These are phyloP conservation scores for Mortierella sp. DNA, from an alignment of 371 early-diverging fungal genomes.

Conservation along the genomic window DNA sequence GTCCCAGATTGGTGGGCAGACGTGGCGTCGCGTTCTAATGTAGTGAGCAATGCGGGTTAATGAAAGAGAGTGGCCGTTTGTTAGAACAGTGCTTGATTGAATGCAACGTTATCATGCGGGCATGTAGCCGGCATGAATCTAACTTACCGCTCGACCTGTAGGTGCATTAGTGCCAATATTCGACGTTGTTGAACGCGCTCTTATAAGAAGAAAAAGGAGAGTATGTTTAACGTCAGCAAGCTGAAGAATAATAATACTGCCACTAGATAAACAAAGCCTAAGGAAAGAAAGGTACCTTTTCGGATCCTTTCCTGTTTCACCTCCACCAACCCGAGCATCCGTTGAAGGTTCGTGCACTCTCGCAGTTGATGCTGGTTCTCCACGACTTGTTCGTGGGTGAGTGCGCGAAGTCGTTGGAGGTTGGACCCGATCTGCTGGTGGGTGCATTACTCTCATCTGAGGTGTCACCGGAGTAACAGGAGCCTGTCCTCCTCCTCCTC, in stretches of 20 bases:
- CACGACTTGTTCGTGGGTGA: neutral
- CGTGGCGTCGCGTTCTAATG: slow-evolving; percentile 13
- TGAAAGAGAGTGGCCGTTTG: neutral
- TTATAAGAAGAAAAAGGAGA: neutral
- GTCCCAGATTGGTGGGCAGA: slow-evolving; percentile 20
- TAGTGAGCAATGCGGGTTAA: neutral
- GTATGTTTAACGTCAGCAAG: neutral
- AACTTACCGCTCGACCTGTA: slow-evolving; percentile 20
- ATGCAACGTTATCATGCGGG: neutral
- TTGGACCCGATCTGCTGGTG: neutral
- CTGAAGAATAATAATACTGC: neutral
- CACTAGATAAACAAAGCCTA: neutral
- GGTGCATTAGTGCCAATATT: slow-evolving; percentile 4
- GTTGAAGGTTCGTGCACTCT: neutral
- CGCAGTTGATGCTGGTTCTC: neutral
- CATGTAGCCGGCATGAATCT: neutral
- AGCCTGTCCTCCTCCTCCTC: neutral
- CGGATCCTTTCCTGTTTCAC: neutral
- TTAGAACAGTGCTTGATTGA: neutral
- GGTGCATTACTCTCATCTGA: neutral
- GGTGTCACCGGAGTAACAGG: neutral
- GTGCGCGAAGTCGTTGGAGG: neutral
- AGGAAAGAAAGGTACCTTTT: neutral
- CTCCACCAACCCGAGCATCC: neutral
- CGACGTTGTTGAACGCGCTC: slow-evolving; percentile 21